Percentiles rank a stretch among this genome's conserved stretches.
These are phyloP conservation scores for Magnusiomyces suaveolens DNA, from an alignment of 1,139 yeast species.

Conservation along the genomic window DNA sequence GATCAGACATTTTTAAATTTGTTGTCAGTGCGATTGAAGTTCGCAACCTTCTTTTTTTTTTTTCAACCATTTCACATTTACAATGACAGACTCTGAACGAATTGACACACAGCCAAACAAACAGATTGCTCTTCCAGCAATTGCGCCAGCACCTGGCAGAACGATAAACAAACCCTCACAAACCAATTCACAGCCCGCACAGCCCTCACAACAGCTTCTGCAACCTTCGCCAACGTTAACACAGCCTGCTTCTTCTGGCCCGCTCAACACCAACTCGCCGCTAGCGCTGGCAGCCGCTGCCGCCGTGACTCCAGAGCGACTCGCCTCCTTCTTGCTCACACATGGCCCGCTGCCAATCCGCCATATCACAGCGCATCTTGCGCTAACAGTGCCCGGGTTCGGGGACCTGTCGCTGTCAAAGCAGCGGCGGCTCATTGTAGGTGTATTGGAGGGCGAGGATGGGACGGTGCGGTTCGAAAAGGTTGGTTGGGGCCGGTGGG, in stretches of 20 bases:
- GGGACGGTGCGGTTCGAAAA: constrained; percentile 67
- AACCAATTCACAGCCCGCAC: too few species aligned
- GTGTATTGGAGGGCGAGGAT: constrained; percentile 74
- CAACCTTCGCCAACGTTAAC: too few species aligned
- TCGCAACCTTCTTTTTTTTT: too few species aligned
- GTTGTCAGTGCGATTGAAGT: too few species aligned
- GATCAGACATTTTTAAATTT: too few species aligned
- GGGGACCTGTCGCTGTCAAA: constrained; percentile 73
- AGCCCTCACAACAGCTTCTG: too few species aligned
- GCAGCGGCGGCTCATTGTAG: constrained; percentile 82
- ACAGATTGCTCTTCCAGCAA: too few species aligned
- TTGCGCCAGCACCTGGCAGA: too few species aligned
- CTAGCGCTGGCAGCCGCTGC: constrained; percentile 88
- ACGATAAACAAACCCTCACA: too few species aligned
- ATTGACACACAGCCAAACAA: too few species aligned
- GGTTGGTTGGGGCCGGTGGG: constrained; percentile 99
- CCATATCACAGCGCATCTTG: constrained; percentile 71
- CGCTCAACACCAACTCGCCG: constrained; percentile 67
- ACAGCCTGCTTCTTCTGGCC: constrained; percentile 14
- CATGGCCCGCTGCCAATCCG: constrained; percentile 90
- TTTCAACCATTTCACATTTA: too few species aligned
- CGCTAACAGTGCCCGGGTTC: constrained; percentile 68
- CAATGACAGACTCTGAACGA: too few species aligned
- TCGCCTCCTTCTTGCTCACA: constrained; percentile 55
- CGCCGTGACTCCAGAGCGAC: constrained; percentile 69